These are phyloP conservation scores for Penicillium occitanis DNA, from an alignment of 2,329 filamentous ascomycete genomes.

Conservation along the genomic window DNA sequence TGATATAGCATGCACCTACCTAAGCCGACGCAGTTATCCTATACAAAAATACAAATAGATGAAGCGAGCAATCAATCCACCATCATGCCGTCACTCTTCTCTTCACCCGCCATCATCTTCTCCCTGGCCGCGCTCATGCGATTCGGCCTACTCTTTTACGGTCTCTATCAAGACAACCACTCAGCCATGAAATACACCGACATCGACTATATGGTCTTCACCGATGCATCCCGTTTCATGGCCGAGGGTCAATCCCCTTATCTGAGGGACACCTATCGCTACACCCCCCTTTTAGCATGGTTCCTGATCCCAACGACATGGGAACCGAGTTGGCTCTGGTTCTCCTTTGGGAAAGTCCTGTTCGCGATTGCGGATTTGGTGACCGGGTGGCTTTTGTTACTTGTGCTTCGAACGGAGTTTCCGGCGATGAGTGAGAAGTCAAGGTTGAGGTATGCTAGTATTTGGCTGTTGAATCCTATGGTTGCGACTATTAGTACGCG, in stretches of 20 bases:
- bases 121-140: conserved; percentile 61
- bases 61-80: background rate
- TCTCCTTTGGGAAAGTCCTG: conserved; percentile 81
- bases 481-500: conserved; percentile 94
- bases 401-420: conserved; percentile 50
- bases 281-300: conserved; percentile 93
- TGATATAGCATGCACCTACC: background rate
- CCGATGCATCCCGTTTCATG: conserved; percentile 81
- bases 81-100: conserved; percentile 17
- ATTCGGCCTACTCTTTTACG: conserved; percentile 74
- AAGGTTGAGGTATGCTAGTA: conserved; percentile 74
- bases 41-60: background rate
- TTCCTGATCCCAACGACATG: conserved; percentile 77
- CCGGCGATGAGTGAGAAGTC: conserved; percentile 47
- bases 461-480: conserved; percentile 98
- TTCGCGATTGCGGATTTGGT: conserved; percentile 82
- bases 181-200: conserved; percentile 97
- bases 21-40: no score
- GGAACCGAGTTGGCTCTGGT: conserved; percentile 55
- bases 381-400: conserved; percentile 74
- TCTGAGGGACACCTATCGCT: conserved; percentile 88
- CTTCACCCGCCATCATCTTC: conserved; percentile 36
- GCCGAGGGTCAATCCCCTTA: conserved; percentile 73
- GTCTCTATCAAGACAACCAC: conserved; percentile 86
- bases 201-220: conserved; percentile 98